Evolutionary conservation across 192 early-diverging fungal genomes (phyloP).

Genomic region (Allomyces macrogynus): DNA sequence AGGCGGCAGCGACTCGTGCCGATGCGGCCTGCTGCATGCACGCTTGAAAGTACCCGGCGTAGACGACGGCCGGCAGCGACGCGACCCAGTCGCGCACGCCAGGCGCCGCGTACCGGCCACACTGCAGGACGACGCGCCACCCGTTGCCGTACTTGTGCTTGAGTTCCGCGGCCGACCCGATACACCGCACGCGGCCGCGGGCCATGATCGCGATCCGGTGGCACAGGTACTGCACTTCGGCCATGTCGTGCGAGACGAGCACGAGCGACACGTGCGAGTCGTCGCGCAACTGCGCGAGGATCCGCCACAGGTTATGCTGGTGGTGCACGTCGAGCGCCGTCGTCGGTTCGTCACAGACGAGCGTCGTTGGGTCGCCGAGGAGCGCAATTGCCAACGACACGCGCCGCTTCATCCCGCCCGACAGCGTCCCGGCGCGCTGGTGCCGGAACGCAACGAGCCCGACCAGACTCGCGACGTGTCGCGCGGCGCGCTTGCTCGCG

Average conservation of each 20-base stretch:
- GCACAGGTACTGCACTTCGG: neutral
- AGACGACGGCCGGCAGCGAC: neutral
- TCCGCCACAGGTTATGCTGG: neutral
- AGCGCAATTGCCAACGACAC: slow-evolving; percentile 2
- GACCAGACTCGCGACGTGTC: neutral
- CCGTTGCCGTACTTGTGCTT: slow-evolving; percentile 1
- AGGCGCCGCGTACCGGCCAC: neutral
- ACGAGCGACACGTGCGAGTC: neutral
- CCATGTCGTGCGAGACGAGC: neutral
- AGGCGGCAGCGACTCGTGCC: neutral
- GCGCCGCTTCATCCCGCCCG: slow-evolving; percentile 4
- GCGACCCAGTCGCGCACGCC: neutral
- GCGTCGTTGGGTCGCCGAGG: slow-evolving; percentile 1
- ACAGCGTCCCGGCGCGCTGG: neutral
- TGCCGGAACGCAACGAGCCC: neutral
- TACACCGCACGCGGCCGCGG: neutral
- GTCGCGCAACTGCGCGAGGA: neutral
- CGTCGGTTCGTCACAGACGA: slow-evolving; percentile 3
- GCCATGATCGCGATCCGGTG: neutral
- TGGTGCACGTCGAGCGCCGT: slow-evolving; percentile 1
- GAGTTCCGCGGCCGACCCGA: neutral
- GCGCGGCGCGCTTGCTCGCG: neutral
- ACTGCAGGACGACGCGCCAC: neutral
- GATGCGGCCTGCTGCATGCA: neutral
- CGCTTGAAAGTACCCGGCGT: neutral